Evolutionary conservation across 306 rosid species (phyloP), one percentile per base, ranked within the genome.

Genomic region (Mimosa pudica): DNA sequence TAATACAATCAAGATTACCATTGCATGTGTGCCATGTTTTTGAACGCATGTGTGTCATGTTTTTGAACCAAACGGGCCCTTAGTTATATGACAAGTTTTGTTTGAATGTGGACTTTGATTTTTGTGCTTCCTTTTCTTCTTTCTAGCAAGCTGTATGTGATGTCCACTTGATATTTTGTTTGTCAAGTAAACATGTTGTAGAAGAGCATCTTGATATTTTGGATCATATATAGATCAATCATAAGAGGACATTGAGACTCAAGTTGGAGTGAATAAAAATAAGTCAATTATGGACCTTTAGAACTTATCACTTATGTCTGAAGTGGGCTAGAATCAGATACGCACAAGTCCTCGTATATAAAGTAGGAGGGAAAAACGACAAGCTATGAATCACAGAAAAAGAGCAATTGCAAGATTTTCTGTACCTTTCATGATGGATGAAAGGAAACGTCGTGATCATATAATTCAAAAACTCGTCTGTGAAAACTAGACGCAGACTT

Each of bases 321-420:
- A 80, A 65, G 69, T 8, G 67, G 70, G 58, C 32, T 54, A 60
- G 87, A 77, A 84, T 81, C 70, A 48, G 84, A 77, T 84, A 81
- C 75, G 75, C 81, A 83, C 63, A 83, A 77, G 78, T 68, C 55
- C 49, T 77, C 76, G 70, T 51, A 48, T 51, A 48, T 68, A 64
- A 81, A 84, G 82, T 36, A 52, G 44, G 7, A 4, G 17, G 17
- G 45, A 68, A 62, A 75, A 74, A 80, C 67, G 81, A 80, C 76
- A 82, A 79, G 73, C 70, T 58, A 65, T 71, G 55, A 75, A 70
- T 75, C 7, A 32, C 42, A 79, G 55, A 45, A 71, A 46, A 82
- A 78, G 75, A 52, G 79, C 81, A 74, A 45, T 36, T 47, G 10
- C 10, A 24, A 11, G 62, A 51, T 85, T 42, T 78, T 46, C 45